Conservation (phyloP, 2,329 filamentous ascomycete genomes). For the Lasiodiplodia theobromae region DNA sequence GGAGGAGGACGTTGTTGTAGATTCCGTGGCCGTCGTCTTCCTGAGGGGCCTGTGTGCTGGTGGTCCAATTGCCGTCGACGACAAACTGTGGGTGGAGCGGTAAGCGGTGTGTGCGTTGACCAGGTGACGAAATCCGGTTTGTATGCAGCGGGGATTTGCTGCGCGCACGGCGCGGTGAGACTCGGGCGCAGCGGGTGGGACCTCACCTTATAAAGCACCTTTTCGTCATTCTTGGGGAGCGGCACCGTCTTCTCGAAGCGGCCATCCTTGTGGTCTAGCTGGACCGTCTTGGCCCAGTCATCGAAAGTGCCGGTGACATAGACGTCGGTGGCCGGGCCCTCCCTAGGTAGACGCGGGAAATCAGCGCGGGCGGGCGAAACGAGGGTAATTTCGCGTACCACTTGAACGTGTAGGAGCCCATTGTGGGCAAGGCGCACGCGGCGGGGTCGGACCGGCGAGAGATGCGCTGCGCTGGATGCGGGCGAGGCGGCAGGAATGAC, state of each 20-base stretch:
- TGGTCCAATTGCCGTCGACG: slow-evolving; percentile 89
- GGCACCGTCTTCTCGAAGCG: slow-evolving; percentile 82
- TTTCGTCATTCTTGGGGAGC: slow-evolving; percentile 69
- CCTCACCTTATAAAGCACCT: slow-evolving; percentile 93
- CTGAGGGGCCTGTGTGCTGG: slow-evolving; percentile 79
- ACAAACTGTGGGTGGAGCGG: slow-evolving; percentile 72
- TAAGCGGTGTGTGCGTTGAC: slow-evolving; percentile 31
- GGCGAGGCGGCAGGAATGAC: slow-evolving; percentile 18
- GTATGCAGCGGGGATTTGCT: slow-evolving; percentile 25
- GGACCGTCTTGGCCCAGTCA: slow-evolving; percentile 86
- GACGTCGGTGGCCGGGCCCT: slow-evolving; percentile 82
- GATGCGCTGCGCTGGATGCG: slow-evolving; percentile 17
- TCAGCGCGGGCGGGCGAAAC: slow-evolving; percentile 22
- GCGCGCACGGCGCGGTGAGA: slow-evolving; percentile 20
- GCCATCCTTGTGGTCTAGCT: slow-evolving; percentile 76
- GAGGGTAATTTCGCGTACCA: slow-evolving; percentile 61
- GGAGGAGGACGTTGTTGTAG: slow-evolving; percentile 89
- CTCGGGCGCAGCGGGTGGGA: slow-evolving; percentile 26
- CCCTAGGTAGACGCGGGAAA: slow-evolving; percentile 62
- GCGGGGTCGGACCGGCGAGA: slow-evolving; percentile 12
- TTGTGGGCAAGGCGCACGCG: slow-evolving; percentile 43
- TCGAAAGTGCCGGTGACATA: slow-evolving; percentile 97
- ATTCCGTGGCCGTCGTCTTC: slow-evolving; percentile 85
- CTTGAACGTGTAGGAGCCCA: slow-evolving; percentile 74
- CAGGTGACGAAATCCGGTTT: slow-evolving; percentile 29